A percentile compares a stretch with the other conserved stretches of the same genome.
phyloP scores from a whole-genome alignment of 2,329 filamentous ascomycete genomes.

The Gaeumannomyces sp. region DNA sequence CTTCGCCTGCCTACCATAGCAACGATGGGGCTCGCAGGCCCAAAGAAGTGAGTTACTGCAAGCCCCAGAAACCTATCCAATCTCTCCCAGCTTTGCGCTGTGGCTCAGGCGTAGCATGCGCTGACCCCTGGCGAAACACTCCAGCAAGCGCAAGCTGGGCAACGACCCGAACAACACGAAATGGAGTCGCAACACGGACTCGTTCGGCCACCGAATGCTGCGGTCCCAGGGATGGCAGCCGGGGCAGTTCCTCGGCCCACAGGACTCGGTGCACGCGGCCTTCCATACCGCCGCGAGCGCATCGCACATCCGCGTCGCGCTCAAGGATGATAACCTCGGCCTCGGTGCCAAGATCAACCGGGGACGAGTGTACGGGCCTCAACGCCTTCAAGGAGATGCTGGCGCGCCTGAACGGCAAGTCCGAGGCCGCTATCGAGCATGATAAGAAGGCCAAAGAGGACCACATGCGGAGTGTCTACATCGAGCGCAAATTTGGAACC shows the following conservation, averaged over 20 bases:
- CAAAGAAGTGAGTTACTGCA: conserved; percentile 51
- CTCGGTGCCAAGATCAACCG: conserved; percentile 75
- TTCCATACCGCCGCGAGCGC: conserved; percentile 75
- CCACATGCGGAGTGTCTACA: conserved; percentile 65
- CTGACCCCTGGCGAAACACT: conserved; percentile 12
- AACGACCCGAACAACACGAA: conserved; percentile 92
- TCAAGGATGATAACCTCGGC: conserved; percentile 90
- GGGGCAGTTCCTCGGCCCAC: conserved; percentile 73
- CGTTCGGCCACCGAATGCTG: conserved; percentile 87
- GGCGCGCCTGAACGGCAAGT: conserved; percentile 83
- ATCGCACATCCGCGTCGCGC: conserved; percentile 74
- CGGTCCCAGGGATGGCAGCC: conserved; percentile 85
- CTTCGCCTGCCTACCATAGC: neutral
- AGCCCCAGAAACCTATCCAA: neutral
- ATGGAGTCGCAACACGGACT: conserved; percentile 77
- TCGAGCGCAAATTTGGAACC: conserved; percentile 67
- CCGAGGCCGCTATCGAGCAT: conserved; percentile 62
- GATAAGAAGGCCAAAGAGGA: conserved; percentile 64
- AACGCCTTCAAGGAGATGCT: conserved; percentile 82
- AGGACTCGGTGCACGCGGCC: conserved; percentile 66
- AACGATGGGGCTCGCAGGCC: conserved; percentile 62
- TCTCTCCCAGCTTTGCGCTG: neutral
- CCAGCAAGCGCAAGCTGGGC: conserved; percentile 61
- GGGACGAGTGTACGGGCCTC: conserved; percentile 76
- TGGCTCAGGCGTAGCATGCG: neutral